A percentile compares a stretch with the other conserved stretches of the same genome.
Evolutionary conservation across 2,329 filamentous ascomycete species (phyloP).

Genomic region (Fusarium albosuccineum): DNA sequence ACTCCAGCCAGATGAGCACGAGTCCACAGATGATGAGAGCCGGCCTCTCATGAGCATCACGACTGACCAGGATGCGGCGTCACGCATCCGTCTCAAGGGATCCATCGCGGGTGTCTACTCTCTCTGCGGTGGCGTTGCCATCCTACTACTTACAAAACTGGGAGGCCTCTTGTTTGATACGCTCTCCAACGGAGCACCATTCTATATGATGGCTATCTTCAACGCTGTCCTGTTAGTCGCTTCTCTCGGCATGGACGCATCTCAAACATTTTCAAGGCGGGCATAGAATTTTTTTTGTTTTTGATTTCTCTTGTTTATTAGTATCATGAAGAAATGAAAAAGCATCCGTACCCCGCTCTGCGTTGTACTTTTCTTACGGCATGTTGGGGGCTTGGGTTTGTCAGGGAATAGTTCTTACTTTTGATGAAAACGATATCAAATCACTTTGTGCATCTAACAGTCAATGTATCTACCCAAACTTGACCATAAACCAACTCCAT

Average conservation of each 20-base stretch:
- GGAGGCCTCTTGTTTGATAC: constrained; percentile 89
- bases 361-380: neutral
- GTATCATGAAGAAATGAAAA: constrained; percentile 38
- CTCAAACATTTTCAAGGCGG: constrained; percentile 52
- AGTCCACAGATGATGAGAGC: constrained; percentile 56
- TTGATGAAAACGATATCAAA: too few species aligned
- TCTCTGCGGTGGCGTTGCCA: constrained; percentile 89
- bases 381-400: neutral
- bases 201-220: constrained; percentile 94
- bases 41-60: constrained; percentile 54
- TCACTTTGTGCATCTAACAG: too few species aligned
- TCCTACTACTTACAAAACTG: constrained; percentile 89
- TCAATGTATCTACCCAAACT: too few species aligned
- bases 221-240: constrained; percentile 78
- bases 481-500: too few species aligned
- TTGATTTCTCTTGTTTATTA: constrained; percentile 4
- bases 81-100: constrained; percentile 80
- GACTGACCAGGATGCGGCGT: constrained; percentile 52
- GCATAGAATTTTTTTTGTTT: constrained; percentile 10
- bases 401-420: too few species aligned
- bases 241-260: constrained; percentile 64
- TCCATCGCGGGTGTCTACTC: constrained; percentile 96
- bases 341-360: constrained; percentile 15
- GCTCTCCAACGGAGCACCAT: constrained; percentile 80
- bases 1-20: constrained; percentile 54